Conservation (phyloP, 768 basidiomycete species). For the Myochromella boudieri region DNA sequence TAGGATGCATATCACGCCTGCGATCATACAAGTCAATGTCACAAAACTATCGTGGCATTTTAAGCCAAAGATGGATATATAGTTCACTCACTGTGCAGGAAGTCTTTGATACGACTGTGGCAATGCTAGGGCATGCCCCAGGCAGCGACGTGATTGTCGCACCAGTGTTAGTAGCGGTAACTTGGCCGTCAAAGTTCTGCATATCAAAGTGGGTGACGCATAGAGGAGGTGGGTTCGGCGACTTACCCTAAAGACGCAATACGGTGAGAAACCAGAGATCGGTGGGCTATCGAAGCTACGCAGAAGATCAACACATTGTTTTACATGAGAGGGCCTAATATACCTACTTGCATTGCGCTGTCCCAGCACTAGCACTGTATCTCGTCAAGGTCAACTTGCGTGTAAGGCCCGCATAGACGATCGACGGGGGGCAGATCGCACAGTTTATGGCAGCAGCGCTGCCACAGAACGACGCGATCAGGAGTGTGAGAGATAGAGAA, state of each 20-base stretch:
- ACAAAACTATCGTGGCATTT: background rate
- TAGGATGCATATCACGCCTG: background rate
- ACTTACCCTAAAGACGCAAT: constrained; percentile 5
- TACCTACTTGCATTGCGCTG: constrained; percentile 15
- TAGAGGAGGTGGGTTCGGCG: background rate
- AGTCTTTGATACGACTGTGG: constrained; percentile 1
- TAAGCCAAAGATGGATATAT: background rate
- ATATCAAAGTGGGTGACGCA: background rate
- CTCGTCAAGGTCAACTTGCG: constrained; percentile 11
- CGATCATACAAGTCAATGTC: background rate
- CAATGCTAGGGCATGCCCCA: constrained; percentile 11
- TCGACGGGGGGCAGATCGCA: constrained; percentile 12
- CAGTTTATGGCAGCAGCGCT: constrained; percentile 10
- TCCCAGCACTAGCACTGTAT: constrained; percentile 2
- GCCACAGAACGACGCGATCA: background rate
- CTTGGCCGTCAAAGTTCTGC: constrained; percentile 8
- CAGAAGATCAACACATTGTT: background rate
- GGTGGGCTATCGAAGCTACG: constrained; percentile 7
- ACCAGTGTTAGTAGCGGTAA: constrained; percentile 14
- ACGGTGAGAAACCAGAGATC: constrained; percentile 7
- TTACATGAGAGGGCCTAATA: background rate
- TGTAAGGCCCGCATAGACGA: constrained; percentile 7
- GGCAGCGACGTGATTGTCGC: constrained; percentile 7
- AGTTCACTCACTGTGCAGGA: background rate
- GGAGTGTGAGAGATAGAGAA: background rate